Evolutionary conservation across 352 stramenopile species (phyloP), one percentile per base, ranked within the genome.

Genomic region (Globisporangium solare): DNA sequence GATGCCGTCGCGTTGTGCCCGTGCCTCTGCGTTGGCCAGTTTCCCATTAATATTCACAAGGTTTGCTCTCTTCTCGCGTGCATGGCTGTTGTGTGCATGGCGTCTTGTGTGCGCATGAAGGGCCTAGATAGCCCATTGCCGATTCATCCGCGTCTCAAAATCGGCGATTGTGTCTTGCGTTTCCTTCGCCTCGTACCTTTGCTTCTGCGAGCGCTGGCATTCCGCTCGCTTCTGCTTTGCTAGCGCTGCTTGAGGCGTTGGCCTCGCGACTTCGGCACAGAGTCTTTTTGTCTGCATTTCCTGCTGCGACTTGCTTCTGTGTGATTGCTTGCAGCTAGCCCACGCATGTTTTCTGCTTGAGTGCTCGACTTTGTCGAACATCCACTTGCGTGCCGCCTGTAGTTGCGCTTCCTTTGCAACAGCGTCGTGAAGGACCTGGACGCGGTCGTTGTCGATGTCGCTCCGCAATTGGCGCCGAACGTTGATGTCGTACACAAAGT

Each of bases 401-500:
- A 90, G 70, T 27, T 63, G 42, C 3, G 57, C 35, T 64, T 92
- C 79, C 46, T 70, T 67, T 12, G 52, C 63, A 2, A 43, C 57
- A 1, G 69, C 64, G 18, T 69, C 61, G 15, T 67, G 58, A 0
- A 73, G 60, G 3, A 78, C 35, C 6, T 73, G 58, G 1, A 39
- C 20, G 6, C 83, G 79, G 22, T 87, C 74, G 20, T 45, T 56
- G 47, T 92, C 83, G 43, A 90, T 64, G 49, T 74, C 61, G n/a
- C 83, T 67, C 6, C 83, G 74, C 27, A 92, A 61, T 48, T 61
- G 60, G 31, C 78, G 72, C 24, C 82, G 70, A 14, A 78, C 60
- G 41, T 64, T 54, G 24, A 89, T 51, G 60, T 92, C 79, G 62
- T 92, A 92, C 4, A 89, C 76, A 64, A 86, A 92, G 53, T 92